A percentile compares a stretch with the other conserved stretches of the same genome.
phyloP scores from a whole-genome alignment of 73 alveolate genomes.

The Paramecium caudatum region DNA sequence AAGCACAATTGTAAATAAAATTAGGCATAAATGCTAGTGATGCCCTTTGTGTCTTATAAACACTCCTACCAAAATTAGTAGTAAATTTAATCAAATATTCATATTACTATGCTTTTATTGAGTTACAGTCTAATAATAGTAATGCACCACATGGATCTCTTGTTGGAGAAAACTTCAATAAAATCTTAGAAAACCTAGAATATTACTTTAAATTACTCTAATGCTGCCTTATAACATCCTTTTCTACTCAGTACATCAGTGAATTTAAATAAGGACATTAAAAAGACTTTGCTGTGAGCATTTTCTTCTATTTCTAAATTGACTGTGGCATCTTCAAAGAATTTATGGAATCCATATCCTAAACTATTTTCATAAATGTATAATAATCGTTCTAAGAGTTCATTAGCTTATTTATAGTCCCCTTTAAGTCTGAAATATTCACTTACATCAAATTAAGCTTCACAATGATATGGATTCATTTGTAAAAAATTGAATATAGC shows the following conservation, averaged over 20 bases:
- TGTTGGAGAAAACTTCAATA: constrained; percentile 44
- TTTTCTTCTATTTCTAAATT: background rate
- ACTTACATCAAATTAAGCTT: constrained; percentile 43
- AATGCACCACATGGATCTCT: constrained; percentile 53
- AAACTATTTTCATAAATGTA: constrained; percentile 37
- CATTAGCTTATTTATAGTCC: constrained; percentile 48
- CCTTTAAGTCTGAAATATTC: constrained; percentile 51
- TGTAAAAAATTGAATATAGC: constrained; percentile 36
- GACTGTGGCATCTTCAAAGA: constrained; percentile 30
- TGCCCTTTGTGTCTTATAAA: constrained; percentile 10
- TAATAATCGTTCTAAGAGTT: background rate
- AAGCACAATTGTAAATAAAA: constrained; percentile 43
- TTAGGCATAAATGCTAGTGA: constrained; percentile 53
- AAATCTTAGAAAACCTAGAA: background rate
- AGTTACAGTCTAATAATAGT: background rate
- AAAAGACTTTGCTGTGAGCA: constrained; percentile 36
- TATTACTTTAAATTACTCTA: background rate
- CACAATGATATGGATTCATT: constrained; percentile 53
- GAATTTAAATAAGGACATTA: constrained; percentile 18
- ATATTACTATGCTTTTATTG: background rate
- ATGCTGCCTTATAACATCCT: constrained; percentile 65
- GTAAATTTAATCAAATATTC: constrained; percentile 10
- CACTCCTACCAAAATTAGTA: constrained; percentile 22
- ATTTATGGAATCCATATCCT: constrained; percentile 24
- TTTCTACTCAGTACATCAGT: constrained; percentile 45